Evolutionary conservation across 169 alveolate species (phyloP), one percentile per base, ranked within the genome.

Genomic region (Fabrea salina): DNA sequence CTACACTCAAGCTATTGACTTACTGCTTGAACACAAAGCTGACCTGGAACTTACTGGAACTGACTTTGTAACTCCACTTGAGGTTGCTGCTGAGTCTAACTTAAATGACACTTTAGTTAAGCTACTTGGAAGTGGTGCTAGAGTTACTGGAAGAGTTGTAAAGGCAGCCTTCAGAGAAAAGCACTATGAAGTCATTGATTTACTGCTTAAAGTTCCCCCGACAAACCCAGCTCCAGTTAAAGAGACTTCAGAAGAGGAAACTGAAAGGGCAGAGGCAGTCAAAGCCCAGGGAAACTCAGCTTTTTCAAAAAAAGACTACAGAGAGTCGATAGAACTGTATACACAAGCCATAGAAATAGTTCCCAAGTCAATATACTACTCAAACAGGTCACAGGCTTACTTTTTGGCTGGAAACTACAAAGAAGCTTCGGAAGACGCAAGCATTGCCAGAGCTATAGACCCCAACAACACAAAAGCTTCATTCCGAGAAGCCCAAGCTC

Each of bases 311-410:
- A 43, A 68, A 33, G 19, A 68, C 7, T 68, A 19, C 4, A 43
- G 13, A 19, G 67, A 37, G 19, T 57, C 78, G 1, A 44, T 32
- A 25, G 57, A 68, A 4, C 39, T 43, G 2, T 68, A 68, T 44
- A 68, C 78, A 19, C 11, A 68, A 44, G 78, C 78, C 0, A 68
- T 68, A n/a, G 78, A n/a, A 2, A 13, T n/a, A 1, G 19, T 19
- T 68, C 59, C 13, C 7, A 40, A 43, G 7, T 43, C 66, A 19
- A 22, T 68, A 19, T 68, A 68, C 44, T 68, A 41, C 30, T 68
- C 78, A 19, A 68, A 68, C 35, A 37, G 78, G 3, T 25, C 50
- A 19, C 78, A 68, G 30, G 78, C 78, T n/a, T 68, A 19, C 44
- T 13, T 22, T 30, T 8, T 30, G 25, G n/a, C 19, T 8, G n/a